phyloP scores from a whole-genome alignment of 176 grass and related monocot genomes.

The Lolium multiflorum region DNA sequence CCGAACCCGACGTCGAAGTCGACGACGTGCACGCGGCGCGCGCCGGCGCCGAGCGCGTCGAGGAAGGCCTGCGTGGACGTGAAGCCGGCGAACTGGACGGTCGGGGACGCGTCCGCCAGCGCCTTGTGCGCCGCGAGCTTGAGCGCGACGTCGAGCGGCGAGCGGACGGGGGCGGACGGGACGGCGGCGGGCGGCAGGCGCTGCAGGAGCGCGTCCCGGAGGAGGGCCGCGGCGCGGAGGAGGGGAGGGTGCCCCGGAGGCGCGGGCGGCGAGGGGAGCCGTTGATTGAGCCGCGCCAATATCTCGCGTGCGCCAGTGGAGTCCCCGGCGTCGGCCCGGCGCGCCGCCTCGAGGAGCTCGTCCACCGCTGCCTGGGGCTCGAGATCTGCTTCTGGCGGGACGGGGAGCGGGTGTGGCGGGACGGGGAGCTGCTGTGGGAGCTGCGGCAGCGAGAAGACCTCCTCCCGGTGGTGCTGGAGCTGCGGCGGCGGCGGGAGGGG shows the following conservation, averaged over 20 bases:
- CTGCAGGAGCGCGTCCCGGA: constrained; percentile 52
- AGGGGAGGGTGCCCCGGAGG: constrained; percentile 38
- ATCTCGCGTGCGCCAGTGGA: constrained; percentile 53
- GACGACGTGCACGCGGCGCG: constrained; percentile 52
- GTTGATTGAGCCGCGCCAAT: constrained; percentile 86
- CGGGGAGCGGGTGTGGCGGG: not conserved
- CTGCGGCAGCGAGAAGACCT: constrained; percentile 22
- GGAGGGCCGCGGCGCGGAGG: constrained; percentile 51
- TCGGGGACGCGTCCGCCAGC: constrained; percentile 58
- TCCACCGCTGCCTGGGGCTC: constrained; percentile 39
- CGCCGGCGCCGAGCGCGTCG: constrained; percentile 47
- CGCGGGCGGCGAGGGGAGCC: constrained; percentile 35
- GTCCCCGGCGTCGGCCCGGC: constrained; percentile 49
- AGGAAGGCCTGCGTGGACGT: constrained; percentile 60
- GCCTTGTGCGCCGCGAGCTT: constrained; percentile 72
- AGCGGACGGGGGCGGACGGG: not conserved
- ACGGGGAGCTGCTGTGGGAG: not conserved
- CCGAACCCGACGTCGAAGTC: constrained; percentile 65
- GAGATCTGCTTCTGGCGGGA: not conserved
- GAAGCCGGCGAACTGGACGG: constrained; percentile 66
- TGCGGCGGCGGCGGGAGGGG: not conserved
- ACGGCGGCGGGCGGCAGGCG: constrained; percentile 27
- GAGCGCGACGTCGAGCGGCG: constrained; percentile 58
- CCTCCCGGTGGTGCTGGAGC: not conserved
- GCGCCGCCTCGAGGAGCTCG: constrained; percentile 54